phyloP scores from a whole-genome alignment of 1,284 basidiomycete species.

The Neolentinus lepideus region DNA sequence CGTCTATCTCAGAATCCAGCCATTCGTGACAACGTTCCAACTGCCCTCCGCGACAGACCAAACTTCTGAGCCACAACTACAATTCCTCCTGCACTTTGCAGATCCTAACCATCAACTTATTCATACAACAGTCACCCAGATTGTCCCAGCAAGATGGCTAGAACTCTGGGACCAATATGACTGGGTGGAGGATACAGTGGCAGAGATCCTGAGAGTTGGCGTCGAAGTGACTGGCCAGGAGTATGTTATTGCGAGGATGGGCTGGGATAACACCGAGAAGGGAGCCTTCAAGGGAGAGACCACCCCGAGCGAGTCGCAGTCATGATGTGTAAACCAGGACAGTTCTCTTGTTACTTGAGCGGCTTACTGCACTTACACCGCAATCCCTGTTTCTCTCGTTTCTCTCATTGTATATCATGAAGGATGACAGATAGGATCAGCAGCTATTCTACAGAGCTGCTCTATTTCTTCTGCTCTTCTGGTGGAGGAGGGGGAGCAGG shows the following conservation, averaged over 20 bases:
- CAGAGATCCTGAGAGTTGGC: slow-evolving; percentile 75
- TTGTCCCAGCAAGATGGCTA: slow-evolving; percentile 77
- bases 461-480: slow-evolving; percentile 64
- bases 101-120: slow-evolving; percentile 78
- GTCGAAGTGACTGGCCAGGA: slow-evolving; percentile 87
- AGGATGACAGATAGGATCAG: background rate
- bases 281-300: background rate
- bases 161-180: slow-evolving; percentile 87
- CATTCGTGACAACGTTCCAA: slow-evolving; percentile 61
- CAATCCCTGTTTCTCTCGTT: background rate
- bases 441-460: slow-evolving; percentile 3
- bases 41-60: slow-evolving; percentile 25
- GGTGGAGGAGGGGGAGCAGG: slow-evolving; percentile 59
- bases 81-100: slow-evolving; percentile 78
- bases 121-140: slow-evolving; percentile 76
- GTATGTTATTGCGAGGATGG: slow-evolving; percentile 77
- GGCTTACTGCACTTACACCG: background rate
- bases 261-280: slow-evolving; percentile 44
- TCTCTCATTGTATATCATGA: background rate
- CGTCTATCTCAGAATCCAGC: slow-evolving; percentile 92
- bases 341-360: background rate
- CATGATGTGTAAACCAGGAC: background rate
- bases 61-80: slow-evolving; percentile 48
- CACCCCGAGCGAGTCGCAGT: background rate
- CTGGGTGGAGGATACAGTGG: slow-evolving; percentile 92